These are phyloP conservation scores for Pseudogymnoascus sp. DNA, from an alignment of 2,329 filamentous ascomycete genomes.

Conservation along the genomic window DNA sequence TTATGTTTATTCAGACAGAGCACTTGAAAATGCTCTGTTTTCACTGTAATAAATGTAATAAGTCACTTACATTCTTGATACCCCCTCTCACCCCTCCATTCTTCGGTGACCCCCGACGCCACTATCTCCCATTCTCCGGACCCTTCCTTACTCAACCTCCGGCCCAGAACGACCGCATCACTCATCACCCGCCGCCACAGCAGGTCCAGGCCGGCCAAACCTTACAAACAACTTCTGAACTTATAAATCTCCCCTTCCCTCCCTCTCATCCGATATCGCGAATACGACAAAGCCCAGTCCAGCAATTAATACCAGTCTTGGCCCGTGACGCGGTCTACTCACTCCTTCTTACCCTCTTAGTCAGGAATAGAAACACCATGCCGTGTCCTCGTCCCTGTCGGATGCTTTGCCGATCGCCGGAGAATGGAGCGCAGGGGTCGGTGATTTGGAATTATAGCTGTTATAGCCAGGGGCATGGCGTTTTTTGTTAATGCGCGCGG, in stretches of 20 bases:
- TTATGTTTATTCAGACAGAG: neutral
- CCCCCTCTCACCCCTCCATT: neutral
- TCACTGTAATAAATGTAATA: neutral
- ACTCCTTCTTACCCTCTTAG: neutral
- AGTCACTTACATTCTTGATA: neutral
- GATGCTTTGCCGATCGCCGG: neutral
- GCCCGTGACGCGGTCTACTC: neutral
- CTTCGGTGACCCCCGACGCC: neutral
- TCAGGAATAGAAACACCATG: neutral
- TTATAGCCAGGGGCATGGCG: neutral
- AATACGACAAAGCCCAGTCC: neutral
- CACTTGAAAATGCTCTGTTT: neutral
- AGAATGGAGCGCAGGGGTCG: neutral
- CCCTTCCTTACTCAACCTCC: neutral
- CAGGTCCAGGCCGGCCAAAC: neutral
- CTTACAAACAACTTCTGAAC: neutral
- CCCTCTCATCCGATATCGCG: constrained; percentile 1
- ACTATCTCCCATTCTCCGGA: neutral
- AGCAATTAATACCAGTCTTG: neutral
- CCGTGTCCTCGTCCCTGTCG: neutral
- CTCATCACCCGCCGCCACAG: neutral
- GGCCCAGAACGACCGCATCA: neutral
- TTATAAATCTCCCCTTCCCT: neutral
- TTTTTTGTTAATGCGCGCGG: neutral
- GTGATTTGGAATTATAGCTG: constrained; percentile 6